These are phyloP conservation scores for Podaxis rugospora DNA, from an alignment of 768 basidiomycete species.

Conservation along the genomic window DNA sequence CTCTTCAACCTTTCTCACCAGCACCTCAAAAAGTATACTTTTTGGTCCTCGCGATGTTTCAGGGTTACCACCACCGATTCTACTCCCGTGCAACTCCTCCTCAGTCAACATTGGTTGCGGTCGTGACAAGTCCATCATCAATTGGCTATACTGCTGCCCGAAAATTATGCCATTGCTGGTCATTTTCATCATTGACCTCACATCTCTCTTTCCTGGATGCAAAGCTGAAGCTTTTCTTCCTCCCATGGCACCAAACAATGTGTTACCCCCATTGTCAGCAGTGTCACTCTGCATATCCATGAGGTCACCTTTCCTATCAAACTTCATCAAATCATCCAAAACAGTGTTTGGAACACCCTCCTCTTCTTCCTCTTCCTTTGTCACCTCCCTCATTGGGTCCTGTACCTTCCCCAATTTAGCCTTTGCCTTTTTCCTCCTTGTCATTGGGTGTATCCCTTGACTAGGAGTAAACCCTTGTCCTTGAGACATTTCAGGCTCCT, in stretches of 20 bases:
- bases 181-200: neutral
- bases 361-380: neutral
- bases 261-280: neutral
- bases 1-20: slow-evolving; percentile 12
- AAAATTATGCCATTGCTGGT: slow-evolving; percentile 1
- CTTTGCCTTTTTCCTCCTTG: neutral
- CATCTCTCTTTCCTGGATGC: neutral
- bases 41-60: slow-evolving; percentile 1
- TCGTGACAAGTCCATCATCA: slow-evolving; percentile 16
- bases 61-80: neutral
- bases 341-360: neutral
- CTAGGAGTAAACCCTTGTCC: neutral
- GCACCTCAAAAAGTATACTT: slow-evolving; percentile 20
- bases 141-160: neutral
- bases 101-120: slow-evolving; percentile 17
- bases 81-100: neutral
- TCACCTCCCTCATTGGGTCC: too few species aligned
- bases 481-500: slow-evolving; percentile 1
- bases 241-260: neutral
- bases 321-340: slow-evolving; percentile 1
- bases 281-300: neutral
- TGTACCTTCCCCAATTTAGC: slow-evolving; percentile 3
- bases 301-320: neutral
- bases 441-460: neutral
- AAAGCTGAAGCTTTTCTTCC: neutral